Evolutionary conservation across 1,139 yeast genomes (phyloP), one percentile per base, ranked within the genome.

Genomic region (Suhomyces terraborum): DNA sequence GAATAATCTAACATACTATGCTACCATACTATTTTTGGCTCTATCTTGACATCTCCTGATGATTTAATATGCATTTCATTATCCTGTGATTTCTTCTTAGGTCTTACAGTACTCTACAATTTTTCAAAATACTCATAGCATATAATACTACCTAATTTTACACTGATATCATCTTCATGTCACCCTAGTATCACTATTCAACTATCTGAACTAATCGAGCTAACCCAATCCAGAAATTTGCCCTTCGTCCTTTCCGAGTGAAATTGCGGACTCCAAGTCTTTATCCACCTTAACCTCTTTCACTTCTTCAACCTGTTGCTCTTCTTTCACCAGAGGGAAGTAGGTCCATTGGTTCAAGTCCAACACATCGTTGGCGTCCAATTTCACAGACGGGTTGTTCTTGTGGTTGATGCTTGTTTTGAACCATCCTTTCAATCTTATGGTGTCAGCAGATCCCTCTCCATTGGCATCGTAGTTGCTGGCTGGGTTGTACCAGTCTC

Each of bases 341-440:
- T 68, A 67, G 40, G 58, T 64, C 62, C 61, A 61, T 13, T 56
- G 50, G 17, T 49, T 52, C 47, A 69, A 61, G 40, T 67, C 64
- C 41, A 69, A 54, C 3, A 58, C 54, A 42, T 69, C 70, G 16
- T 51, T 51, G 12, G 55, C 47, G 31, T 51, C 50, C 36, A 55
- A 46, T 29, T 44, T 42, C 23, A 47, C 40, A 4, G 44, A 39
- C 2, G 49, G 41, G 20, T 47, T 45, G 23, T 50, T 48, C 22
- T 55, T 52, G 28, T 55, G 59, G 38, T 49, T 53, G 20, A 47
- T 43, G 43, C 52, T 56, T 3, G 61, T 59, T 49, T 63, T 67
- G 50, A 58, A 60, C 78, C 78, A 73, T 7, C 76, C 75, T 52
- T 66, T 70, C 41, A 73, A 53, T 22, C 40, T 28, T 20, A 43